phyloP scores from a whole-genome alignment of 345 rosid species.

The Eucalyptus rudis region DNA sequence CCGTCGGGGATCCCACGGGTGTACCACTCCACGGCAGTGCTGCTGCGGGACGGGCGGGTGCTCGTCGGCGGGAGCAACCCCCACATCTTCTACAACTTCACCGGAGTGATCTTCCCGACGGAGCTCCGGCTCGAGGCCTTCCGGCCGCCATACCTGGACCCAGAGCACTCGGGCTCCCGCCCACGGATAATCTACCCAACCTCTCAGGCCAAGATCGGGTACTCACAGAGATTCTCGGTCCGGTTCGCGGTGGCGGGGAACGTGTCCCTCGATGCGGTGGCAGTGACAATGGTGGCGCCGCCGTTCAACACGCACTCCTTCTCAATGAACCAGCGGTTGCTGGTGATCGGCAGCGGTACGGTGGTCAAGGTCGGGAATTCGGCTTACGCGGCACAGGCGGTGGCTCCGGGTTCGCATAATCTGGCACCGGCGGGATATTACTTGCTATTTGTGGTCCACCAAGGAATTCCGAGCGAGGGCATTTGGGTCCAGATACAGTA shows the following conservation, averaged over 20 bases:
- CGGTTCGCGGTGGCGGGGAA: not conserved
- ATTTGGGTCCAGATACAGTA: too few species aligned
- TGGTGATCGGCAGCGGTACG: constrained; percentile 3
- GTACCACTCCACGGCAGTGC: constrained; percentile 51
- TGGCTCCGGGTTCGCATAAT: not conserved
- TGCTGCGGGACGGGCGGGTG: constrained; percentile 60
- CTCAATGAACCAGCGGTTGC: constrained; percentile 29
- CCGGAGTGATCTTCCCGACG: constrained; percentile 44
- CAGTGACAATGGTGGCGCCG: constrained; percentile 5
- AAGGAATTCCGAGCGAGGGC: too few species aligned
- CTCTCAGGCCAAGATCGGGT: constrained; percentile 2
- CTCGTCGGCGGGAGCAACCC: constrained; percentile 63
- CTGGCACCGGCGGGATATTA: too few species aligned
- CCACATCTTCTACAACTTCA: constrained; percentile 35
- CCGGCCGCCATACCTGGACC: constrained; percentile 33
- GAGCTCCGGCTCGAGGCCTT: constrained; percentile 51
- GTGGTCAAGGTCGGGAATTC: not conserved
- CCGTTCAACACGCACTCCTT: constrained; percentile 38
- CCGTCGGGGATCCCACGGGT: constrained; percentile 37
- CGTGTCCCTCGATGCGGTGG: not conserved
- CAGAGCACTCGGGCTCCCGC: constrained; percentile 6
- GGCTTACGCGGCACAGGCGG: not conserved
- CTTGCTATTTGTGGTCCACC: too few species aligned
- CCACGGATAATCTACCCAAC: constrained; percentile 20
- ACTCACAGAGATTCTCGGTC: not conserved